Evolutionary conservation across 441 rosid species (phyloP).

Genomic region (Bocquillonia castaneifolia): DNA sequence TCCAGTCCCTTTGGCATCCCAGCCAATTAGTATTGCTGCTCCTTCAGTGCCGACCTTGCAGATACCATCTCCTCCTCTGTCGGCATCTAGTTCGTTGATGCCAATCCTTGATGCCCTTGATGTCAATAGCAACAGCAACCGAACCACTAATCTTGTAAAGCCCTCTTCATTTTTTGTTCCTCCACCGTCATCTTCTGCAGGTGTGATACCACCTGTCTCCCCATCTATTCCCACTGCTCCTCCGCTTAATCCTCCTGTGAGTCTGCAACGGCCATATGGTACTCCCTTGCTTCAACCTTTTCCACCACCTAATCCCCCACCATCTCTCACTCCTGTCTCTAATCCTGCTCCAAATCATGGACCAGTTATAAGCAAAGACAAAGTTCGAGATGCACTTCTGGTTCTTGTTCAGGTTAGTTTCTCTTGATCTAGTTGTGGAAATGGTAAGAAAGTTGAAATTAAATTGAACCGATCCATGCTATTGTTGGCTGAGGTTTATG

Average conservation of each 20-base stretch:
- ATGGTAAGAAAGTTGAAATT: constrained; percentile 5
- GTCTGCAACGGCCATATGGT: constrained; percentile 59
- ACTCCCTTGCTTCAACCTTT: constrained; percentile 90
- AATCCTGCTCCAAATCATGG: constrained; percentile 35
- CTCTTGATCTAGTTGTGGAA: constrained; percentile 6
- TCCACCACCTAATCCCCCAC: constrained; percentile 89
- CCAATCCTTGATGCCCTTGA: constrained; percentile 46
- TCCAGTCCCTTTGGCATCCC: constrained; percentile 40
- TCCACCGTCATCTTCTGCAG: constrained; percentile 35
- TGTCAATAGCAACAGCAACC: constrained; percentile 34
- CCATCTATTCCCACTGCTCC: constrained; percentile 53
- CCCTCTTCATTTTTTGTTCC: constrained; percentile 67
- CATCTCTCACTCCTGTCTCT: constrained; percentile 61
- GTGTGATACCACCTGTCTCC: constrained; percentile 39
- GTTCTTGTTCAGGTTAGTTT: constrained; percentile 73
- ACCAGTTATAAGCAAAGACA: constrained; percentile 56
- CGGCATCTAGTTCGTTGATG: constrained; percentile 47
- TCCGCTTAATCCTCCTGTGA: constrained; percentile 46
- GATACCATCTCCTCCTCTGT: constrained; percentile 37
- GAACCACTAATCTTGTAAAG: constrained; percentile 53
- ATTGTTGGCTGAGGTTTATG: neutral
- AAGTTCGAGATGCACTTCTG: constrained; percentile 67
- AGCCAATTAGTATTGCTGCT: constrained; percentile 32
- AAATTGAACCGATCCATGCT: no score
- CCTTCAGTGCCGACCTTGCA: constrained; percentile 44